Conservation (phyloP, 1,284 basidiomycete genomes). For the Athelia sp. region DNA sequence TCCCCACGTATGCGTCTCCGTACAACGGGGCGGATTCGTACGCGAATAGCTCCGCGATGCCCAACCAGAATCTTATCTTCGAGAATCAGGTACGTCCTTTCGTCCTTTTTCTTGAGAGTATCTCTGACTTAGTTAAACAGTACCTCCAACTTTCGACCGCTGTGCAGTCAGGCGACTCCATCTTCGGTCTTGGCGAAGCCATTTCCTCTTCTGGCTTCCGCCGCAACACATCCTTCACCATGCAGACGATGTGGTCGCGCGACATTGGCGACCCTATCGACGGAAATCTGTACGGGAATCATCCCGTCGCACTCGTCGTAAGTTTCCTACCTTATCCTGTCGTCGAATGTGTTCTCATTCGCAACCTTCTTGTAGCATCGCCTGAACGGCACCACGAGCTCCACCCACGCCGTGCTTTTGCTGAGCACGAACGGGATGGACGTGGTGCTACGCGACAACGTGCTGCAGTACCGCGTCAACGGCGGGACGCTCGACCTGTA, state of each 20-base stretch:
- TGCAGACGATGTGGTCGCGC: conserved; percentile 70
- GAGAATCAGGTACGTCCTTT: conserved; percentile 46
- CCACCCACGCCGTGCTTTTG: conserved; percentile 68
- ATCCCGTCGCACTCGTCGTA: conserved; percentile 6
- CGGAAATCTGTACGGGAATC: conserved; percentile 46
- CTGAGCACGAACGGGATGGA: conserved; percentile 34
- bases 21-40: conserved; percentile 39
- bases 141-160: conserved; percentile 61
- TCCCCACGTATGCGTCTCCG: conserved; percentile 31
- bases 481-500: conserved; percentile 68
- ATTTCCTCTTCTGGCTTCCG: conserved; percentile 64
- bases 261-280: conserved; percentile 57
- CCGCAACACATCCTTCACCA: conserved; percentile 47
- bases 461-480: conserved; percentile 59
- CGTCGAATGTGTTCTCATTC: too few species aligned
- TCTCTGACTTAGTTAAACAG: conserved; percentile 13
- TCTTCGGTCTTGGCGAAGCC: conserved; percentile 77
- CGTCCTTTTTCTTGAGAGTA: background rate
- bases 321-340: conserved; percentile 39
- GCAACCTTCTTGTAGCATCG: conserved; percentile 65
- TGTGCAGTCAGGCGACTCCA: conserved; percentile 59
- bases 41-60: conserved; percentile 46
- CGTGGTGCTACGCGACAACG: conserved; percentile 44
- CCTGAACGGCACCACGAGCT: conserved; percentile 41
- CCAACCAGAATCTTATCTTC: conserved; percentile 66